These are phyloP conservation scores for Phytopythium mirpurense DNA, from an alignment of 352 stramenopile genomes.

Conservation along the genomic window DNA sequence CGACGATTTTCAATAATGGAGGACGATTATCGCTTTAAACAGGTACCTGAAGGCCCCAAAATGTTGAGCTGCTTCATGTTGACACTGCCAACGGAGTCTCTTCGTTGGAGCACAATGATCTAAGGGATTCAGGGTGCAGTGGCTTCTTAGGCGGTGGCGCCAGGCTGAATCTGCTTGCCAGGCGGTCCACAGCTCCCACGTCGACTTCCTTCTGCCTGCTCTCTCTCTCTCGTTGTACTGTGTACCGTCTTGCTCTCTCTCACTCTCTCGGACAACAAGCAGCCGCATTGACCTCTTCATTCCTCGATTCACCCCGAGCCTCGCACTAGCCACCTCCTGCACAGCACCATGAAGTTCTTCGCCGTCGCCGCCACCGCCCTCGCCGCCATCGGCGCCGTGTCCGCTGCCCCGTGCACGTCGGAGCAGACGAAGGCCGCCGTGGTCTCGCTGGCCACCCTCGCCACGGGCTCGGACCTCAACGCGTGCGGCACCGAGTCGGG, in stretches of 20 bases:
- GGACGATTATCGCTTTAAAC: too few relatives aligned
- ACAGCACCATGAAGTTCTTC: slow-evolving; percentile 24
- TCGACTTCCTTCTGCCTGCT: not conserved
- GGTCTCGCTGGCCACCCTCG: slow-evolving; percentile 16
- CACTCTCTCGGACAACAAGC: not conserved
- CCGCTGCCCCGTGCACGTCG: slow-evolving; percentile 18
- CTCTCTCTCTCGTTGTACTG: not conserved
- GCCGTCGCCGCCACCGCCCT: slow-evolving; percentile 18
- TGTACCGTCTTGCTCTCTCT: too few relatives aligned
- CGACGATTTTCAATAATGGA: too few relatives aligned
- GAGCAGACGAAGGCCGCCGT: slow-evolving; percentile 17
- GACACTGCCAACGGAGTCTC: too few relatives aligned
- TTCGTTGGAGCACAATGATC: too few relatives aligned
- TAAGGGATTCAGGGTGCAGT: not conserved
- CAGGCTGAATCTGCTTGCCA: not conserved
- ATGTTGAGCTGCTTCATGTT: too few relatives aligned
- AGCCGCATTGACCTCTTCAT: slow-evolving; percentile 9
- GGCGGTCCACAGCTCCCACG: not conserved
- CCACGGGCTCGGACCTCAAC: slow-evolving; percentile 15
- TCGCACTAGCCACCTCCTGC: too few relatives aligned
- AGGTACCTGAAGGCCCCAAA: too few relatives aligned
- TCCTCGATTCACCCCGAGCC: slow-evolving; percentile 23
- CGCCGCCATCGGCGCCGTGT: slow-evolving; percentile 21
- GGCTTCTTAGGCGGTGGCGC: not conserved
- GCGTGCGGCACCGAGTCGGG: slow-evolving; percentile 20